Evolutionary conservation across 2,329 filamentous ascomycete genomes (phyloP).

Genomic region (Fusarium phyllophilum): DNA sequence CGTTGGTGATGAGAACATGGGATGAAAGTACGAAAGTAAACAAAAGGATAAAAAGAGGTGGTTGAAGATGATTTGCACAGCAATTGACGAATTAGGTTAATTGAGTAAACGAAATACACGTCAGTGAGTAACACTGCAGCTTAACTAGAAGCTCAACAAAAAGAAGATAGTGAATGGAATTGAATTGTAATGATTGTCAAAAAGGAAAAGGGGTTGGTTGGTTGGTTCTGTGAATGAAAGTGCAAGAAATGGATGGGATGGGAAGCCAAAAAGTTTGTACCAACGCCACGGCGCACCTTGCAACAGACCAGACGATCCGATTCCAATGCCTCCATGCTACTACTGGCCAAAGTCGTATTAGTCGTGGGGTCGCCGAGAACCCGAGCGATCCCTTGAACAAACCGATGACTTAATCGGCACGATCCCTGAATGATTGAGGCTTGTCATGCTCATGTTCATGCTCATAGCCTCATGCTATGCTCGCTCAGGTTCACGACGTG

Average conservation of each 20-base stretch:
- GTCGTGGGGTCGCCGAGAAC: constrained; percentile 34
- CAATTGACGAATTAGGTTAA: neutral
- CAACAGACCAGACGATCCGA: constrained; percentile 33
- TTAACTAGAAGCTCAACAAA: constrained; percentile 1
- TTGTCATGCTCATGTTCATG: constrained; percentile 25
- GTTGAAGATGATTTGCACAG: neutral
- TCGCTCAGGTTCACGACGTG: neutral
- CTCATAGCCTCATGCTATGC: neutral
- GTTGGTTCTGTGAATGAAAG: constrained; percentile 23
- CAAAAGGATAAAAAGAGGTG: constrained; percentile 19
- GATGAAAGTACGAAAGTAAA: constrained; percentile 26
- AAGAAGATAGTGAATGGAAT: constrained; percentile 17
- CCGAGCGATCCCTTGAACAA: constrained; percentile 29
- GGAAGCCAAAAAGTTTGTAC: constrained; percentile 31
- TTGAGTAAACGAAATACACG: neutral
- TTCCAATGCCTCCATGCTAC: constrained; percentile 11
- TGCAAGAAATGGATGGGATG: constrained; percentile 17
- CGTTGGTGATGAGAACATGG: neutral
- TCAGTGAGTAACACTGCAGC: neutral
- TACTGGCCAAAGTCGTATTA: neutral
- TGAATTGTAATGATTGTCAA: constrained; percentile 16
- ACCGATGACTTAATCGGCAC: constrained; percentile 25
- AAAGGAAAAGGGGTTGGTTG: constrained; percentile 23
- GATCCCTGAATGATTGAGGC: constrained; percentile 10
- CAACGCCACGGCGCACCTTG: constrained; percentile 29